Evolutionary conservation across 1,284 basidiomycete species (phyloP).

Genomic region (Boletus hoseneyae): DNA sequence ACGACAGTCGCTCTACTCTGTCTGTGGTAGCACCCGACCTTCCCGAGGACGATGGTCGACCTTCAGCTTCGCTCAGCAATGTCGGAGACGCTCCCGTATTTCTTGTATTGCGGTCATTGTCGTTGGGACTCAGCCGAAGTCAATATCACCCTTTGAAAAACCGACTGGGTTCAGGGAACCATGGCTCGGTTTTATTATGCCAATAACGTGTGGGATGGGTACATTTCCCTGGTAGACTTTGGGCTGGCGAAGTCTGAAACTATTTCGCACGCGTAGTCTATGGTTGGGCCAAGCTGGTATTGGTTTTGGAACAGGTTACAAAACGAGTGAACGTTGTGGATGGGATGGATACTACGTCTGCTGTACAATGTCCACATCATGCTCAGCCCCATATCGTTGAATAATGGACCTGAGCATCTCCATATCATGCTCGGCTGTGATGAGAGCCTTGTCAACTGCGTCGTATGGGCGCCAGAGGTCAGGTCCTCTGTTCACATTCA

Average conservation of each 20-base stretch:
- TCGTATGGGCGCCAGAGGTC: too few relatives aligned
- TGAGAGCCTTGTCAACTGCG: too few relatives aligned
- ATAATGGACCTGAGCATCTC: too few relatives aligned
- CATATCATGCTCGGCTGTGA: too few relatives aligned
- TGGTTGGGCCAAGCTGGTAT: constrained; percentile 47
- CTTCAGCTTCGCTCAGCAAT: constrained; percentile 47
- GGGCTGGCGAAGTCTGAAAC: constrained; percentile 53
- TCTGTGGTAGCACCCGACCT: constrained; percentile 87
- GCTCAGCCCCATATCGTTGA: too few relatives aligned
- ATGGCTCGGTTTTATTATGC: too few relatives aligned
- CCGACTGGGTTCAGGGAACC: constrained; percentile 64
- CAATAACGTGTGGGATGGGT: constrained; percentile 38
- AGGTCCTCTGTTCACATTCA: too few relatives aligned
- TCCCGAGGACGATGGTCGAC: constrained; percentile 55
- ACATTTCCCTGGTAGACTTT: constrained; percentile 73
- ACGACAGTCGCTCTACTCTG: constrained; percentile 83
- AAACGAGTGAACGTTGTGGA: too few relatives aligned
- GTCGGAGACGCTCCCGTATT: constrained; percentile 85
- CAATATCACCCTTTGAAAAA: constrained; percentile 92
- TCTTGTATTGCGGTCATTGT: constrained; percentile 89
- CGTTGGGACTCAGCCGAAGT: constrained; percentile 93
- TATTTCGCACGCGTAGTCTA: constrained; percentile 12
- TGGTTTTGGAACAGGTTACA: constrained; percentile 59
- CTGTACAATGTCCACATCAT: too few relatives aligned
- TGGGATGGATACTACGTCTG: too few relatives aligned